Conservation (phyloP, 2,329 filamentous ascomycete genomes). For the Penicillium sp. region DNA sequence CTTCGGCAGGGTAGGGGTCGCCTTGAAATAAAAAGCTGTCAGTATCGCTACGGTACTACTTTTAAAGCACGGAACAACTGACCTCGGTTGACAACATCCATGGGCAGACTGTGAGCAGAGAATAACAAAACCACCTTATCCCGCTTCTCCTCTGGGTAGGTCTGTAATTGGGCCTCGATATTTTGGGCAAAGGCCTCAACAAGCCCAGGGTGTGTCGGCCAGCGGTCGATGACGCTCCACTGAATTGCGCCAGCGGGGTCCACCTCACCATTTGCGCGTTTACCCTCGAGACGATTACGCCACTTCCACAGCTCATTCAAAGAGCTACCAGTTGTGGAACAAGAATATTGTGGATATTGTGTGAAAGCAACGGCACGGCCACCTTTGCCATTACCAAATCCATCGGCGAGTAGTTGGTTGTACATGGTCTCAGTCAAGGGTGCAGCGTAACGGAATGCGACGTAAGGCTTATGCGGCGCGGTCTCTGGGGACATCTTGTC, state of each 20-base stretch:
- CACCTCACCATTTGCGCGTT: constrained; percentile 58
- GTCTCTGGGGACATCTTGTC: constrained; percentile 90
- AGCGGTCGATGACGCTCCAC: constrained; percentile 98
- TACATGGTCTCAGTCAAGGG: constrained; percentile 97
- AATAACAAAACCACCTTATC: constrained; percentile 86
- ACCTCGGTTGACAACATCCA: constrained; percentile 95
- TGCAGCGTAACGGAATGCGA: constrained; percentile 93
- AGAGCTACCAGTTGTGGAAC: constrained; percentile 94
- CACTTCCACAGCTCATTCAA: constrained; percentile 98
- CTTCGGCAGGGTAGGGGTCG: constrained; percentile 93
- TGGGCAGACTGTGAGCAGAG: constrained; percentile 93
- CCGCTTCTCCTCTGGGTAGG: constrained; percentile 81
- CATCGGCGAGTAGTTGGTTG: constrained; percentile 77
- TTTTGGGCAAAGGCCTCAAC: constrained; percentile 92
- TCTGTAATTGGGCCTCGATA: constrained; percentile 80
- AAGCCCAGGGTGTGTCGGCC: constrained; percentile 88
- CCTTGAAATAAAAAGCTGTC: constrained; percentile 54
- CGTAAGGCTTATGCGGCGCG: constrained; percentile 95
- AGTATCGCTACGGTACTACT: not conserved
- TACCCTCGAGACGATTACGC: constrained; percentile 82
- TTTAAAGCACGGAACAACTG: constrained; percentile 25
- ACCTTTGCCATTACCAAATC: constrained; percentile 87
- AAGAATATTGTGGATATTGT: constrained; percentile 98
- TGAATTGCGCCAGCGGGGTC: constrained; percentile 72
- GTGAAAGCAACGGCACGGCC: constrained; percentile 95